Evolutionary conservation across 148 eudicot species (phyloP), one percentile per base, ranked within the genome.

Genomic region (Polygonum maritimum): DNA sequence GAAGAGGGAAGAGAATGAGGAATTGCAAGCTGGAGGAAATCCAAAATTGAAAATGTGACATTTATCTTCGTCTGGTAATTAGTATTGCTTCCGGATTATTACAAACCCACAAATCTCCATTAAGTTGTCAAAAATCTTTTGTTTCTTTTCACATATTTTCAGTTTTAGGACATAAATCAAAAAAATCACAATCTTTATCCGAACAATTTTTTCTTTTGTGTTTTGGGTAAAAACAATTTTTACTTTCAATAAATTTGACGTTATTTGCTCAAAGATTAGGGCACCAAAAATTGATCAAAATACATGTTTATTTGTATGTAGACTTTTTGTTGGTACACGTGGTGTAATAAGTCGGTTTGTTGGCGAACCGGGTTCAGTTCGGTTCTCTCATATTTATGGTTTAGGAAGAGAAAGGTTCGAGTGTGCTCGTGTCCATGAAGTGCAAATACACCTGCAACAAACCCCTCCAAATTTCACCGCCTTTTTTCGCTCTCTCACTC

Each of bases 1-100:
- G 81, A 49, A 31, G 58, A 75, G 18, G 44, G 51, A 52, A 71
- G 72, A 76, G 60, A 47, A 79, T 76, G 78, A 80, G 41, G 69
- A 57, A 47, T 71, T 65, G 57, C 78, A 73, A 75, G 69, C 57
- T 38, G 73, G 69, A 76, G 19, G 69, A 75, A 78, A 74, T 14
- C 36, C 15, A 36, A 36, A 22, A 35, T 35, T 35, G 4, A 22
- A 67, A 31, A 63, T 63, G 6, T 31, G 18, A 26, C 31, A 35
- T 54, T 4, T 35, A 14, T 67, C 10, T 67, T 35, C 71, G 41
- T 35, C 19, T 67, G 41, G 19, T 36, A 44, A 16, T 7, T 16
- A 7, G 58, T 52, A 52, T 54, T 15, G n/a, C 60, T 54, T 54
- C 60, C n/a, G 26, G n/a, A 62, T 62, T 60, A 22, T 33, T 16